Evolutionary conservation across 192 early-diverging fungal genomes (phyloP), one percentile per base, ranked within the genome.

Genomic region (Coemansia sp.): DNA sequence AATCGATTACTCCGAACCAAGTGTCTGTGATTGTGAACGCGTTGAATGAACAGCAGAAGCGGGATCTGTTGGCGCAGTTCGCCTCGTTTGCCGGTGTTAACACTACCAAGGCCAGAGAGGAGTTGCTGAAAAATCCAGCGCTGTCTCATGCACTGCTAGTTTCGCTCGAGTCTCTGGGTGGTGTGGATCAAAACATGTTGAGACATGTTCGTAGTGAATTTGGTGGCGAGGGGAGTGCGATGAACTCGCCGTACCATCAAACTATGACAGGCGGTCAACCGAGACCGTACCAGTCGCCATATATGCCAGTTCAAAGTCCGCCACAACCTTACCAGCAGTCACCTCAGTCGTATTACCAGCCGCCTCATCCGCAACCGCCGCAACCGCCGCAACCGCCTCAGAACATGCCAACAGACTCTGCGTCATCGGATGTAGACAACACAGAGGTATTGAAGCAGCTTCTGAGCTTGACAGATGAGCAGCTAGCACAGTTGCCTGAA

Each of bases 371-470:
- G 17, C 49, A 50, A 2, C 29, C 25, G 12, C 29, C 17, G 17
- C 49, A 50, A 2, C 29, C 25, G 12, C 29, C 53, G 29, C 26
- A 14, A 12, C 23, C 14, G 25, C 21, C 21, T 2, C 62, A 64
- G 35, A 49, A 53, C 25, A 55, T 29, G 25, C 65, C 52, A 35
- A 21, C 43, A 39, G 19, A 49, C 14, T 14, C 35, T 29, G 47
- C 31, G 5, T 29, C 47, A 38, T 17, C 26, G 22, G 41, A 10
- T 31, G 43, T 61, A 47, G 66, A 77, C n/a, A 73, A 79, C 74
- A 80, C 88, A 41, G 87, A 89, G 65, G 67, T 93, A 26, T 64
- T 96, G 16, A 80, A 90, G 67, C 91, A 94, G 71, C 84, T 96
- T 4, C 60, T 96, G 21, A 89, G 87, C 53, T 76, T 96, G 31